Evolutionary conservation across 495 filamentous ascomycete genomes (phyloP), one percentile per base, ranked within the genome.

Genomic region (Penicillium steckii): DNA sequence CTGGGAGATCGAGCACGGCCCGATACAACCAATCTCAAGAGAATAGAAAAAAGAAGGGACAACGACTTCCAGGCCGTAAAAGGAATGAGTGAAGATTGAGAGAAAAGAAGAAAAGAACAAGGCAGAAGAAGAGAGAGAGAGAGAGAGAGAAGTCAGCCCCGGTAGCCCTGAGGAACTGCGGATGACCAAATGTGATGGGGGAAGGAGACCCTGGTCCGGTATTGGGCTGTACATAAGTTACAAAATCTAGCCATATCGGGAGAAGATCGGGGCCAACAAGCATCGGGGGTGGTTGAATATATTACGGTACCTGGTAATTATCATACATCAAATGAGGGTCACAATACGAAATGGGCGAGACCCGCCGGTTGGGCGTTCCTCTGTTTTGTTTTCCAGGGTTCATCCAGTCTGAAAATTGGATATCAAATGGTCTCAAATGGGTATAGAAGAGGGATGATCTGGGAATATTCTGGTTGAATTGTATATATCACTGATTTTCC

Each of bases 11-110:
- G 52, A 59, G 60, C 57, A 48, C 63, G 15, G 60, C 60, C 37
- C 56, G 57, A 57, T 45, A n/a, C n/a, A 49, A 44, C 56, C 47
- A 66, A 55, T 59, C 59, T n/a, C 15, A 13, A 48, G 21, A 46
- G 29, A 46, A 10, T 35, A 41, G 41, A 52, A 46, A 61, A 66
- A 64, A 37, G 63, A 66, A 52, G 10, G 60, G 53, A 66, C 57
- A 57, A 56, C 63, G 63, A 66, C 63, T 56, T 53, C 63, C 63
- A 66, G 63, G 63, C 41, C 63, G 57, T 54, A 48, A 22, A 33
- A 24, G 46, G 50, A 37, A 42, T 38, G 27, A 29, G 18, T 33
- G 43, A 50, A 15, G 17, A 24, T 24, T 18, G 42, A 29, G 40
- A 41, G 44, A 48, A 12, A 24, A 25, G 23, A 44, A 29, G 40